A percentile compares a stretch with the other conserved stretches of the same genome.
Conservation (phyloP, 1,139 yeast species). For the Candida sp. region DNA sequence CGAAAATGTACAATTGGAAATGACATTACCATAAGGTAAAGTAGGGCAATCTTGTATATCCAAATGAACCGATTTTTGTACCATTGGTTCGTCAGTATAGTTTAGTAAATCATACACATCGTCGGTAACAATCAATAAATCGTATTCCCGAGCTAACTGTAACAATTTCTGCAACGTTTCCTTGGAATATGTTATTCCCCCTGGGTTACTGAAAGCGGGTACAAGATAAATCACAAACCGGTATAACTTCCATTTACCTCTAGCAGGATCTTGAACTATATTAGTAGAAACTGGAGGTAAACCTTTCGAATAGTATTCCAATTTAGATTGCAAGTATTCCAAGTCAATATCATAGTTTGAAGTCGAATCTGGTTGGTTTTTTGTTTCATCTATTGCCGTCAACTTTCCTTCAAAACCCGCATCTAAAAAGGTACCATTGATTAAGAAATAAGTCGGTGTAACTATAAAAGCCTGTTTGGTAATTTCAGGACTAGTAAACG, state of each 20-base stretch:
- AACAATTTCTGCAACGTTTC: conserved; percentile 55
- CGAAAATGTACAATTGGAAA: conserved; percentile 81
- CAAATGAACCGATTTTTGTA: conserved; percentile 51
- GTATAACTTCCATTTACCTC: conserved; percentile 52
- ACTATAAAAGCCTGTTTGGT: conserved; percentile 70
- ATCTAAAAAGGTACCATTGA: conserved; percentile 73
- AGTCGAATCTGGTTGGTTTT: conserved; percentile 10
- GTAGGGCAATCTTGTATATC: conserved; percentile 36
- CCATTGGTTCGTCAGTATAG: conserved; percentile 30
- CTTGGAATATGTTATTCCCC: conserved; percentile 61
- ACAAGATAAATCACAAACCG: conserved; percentile 74
- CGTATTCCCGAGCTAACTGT: conserved; percentile 71
- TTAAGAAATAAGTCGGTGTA: conserved; percentile 80
- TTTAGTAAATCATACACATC: conserved; percentile 82
- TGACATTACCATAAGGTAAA: conserved; percentile 59
- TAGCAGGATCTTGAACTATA: conserved; percentile 38
- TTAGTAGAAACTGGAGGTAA: conserved; percentile 22
- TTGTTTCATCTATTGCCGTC: conserved; percentile 64
- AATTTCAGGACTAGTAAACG: conserved; percentile 44
- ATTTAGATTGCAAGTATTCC: conserved; percentile 42
- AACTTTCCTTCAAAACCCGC: conserved; percentile 72
- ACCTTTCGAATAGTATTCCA: conserved; percentile 34
- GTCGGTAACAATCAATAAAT: conserved; percentile 72
- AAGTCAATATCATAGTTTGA: conserved; percentile 58
- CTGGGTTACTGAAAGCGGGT: conserved; percentile 86